Conservation (phyloP, 177 flowering plant genomes). For the Tripterygium wilfordii region DNA sequence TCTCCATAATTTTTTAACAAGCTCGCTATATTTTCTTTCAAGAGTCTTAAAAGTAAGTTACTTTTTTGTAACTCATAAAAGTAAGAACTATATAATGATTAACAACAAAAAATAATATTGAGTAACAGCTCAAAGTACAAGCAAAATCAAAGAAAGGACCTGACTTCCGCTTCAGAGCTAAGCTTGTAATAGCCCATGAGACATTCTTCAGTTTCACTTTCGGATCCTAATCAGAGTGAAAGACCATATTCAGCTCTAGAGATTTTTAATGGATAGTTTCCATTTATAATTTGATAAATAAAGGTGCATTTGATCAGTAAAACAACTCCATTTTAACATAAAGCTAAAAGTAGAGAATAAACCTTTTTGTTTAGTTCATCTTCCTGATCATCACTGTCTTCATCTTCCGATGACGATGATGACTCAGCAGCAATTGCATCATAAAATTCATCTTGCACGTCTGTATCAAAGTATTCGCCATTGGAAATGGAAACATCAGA, state of each 20-base stretch:
- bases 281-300: background rate
- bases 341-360: background rate
- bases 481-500: slow-evolving; percentile 35
- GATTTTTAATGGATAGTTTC: background rate
- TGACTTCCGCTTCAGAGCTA: slow-evolving; percentile 44
- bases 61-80: no score
- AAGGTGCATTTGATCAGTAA: background rate
- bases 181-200: slow-evolving; percentile 73
- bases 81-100: no score
- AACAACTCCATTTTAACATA: background rate
- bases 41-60: no score
- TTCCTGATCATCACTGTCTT: slow-evolving; percentile 61
- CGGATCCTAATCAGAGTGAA: slow-evolving; percentile 29
- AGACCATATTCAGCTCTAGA: slow-evolving; percentile 3
- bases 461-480: slow-evolving; percentile 49
- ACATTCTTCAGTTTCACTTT: slow-evolving; percentile 79
- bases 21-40: no score
- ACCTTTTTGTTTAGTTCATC: slow-evolving; percentile 35
- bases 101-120: no score
- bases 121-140: no score
- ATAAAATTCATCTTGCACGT: slow-evolving; percentile 65
- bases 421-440: slow-evolving; percentile 76
- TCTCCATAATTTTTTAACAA: no score
- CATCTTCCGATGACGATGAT: slow-evolving; percentile 59
- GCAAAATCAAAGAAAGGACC: slow-evolving; percentile 33